Evolutionary conservation across 2,329 filamentous ascomycete species (phyloP), one percentile per base, ranked within the genome.

Genomic region (Alternaria atra): DNA sequence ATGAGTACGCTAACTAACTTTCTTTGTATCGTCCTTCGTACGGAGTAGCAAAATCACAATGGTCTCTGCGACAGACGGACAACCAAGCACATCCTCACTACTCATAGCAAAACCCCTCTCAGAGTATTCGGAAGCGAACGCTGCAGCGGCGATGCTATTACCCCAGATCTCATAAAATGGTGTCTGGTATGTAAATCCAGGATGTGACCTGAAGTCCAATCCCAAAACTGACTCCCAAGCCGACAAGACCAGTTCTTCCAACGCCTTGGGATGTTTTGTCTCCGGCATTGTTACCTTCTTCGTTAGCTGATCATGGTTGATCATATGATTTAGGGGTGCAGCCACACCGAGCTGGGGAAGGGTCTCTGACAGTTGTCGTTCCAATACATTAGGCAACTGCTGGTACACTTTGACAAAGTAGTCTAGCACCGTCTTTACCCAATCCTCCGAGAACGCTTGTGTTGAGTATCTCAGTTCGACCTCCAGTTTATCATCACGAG

Each of bases 151-250:
- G 32, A 52, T 52, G 4, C 23, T 25, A 20, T 25, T 46, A n/a
- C 47, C 46, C 55, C 55, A 58, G 15, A 58, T 32, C n/a, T 58
- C 55, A 17, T 37, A 58, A 17, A 58, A 58, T 1, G 55, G 55
- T 2, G 47, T 52, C 29, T 43, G 13, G 20, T 52, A 7, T 23
- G 55, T 52, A n/a, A 58, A 52, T 32, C 47, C 55, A 39, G 47
- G 8, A 30, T 44, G 23, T n/a, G 32, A 52, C 39, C 30, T 58
- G 23, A 58, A 58, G 23, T 58, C 55, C 12, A 39, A 13, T 29
- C 47, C 55, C n/a, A 58, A 34, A 7, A 46, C 55, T 15, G 55
- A 29, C 40, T 52, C 47, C 55, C 55, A 58, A 34, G 47, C 23
- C 10, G 47, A 43, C 30, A 52, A 52, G 12, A 58, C 30, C 23